Base-by-base conservation (phyloP, 257 asterid genomes). In the Penstemon newberryi region DNA sequence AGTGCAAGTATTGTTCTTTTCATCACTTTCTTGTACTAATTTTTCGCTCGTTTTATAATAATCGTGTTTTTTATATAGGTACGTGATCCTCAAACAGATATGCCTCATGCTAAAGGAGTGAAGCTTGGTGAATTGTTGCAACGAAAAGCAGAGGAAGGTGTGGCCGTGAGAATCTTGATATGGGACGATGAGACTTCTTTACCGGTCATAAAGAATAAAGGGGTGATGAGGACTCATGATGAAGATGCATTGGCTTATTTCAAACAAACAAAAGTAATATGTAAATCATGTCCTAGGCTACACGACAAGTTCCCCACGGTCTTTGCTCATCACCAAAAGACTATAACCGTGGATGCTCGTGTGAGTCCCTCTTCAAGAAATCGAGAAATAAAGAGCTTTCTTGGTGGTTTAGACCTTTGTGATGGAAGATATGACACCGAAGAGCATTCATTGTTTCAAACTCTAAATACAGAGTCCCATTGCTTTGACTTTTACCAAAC, bases 171-270 rank as follows among this genome's bases (percentile, higher is more conserved):
- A 71, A 76, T 92, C 79, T 56, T 92, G 75, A 78, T 92, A 43
- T 92, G 98, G 98, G 86, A 92, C 54, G 98, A 92, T 13, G 87
- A 87, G 75, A 92, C 98, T 12, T 92, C 96, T 49, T 72, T 92
- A 5, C 98, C 92, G 2, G 4, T 83, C 60, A 86, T 89, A 69
- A 89, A 84, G 82, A 89, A 92, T 79, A 85, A 86, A 77, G 98
- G 98, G 11, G 78, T 89, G 56, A 87, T 92, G 98, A 80, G 81
- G 61, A 92, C 96, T 33, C 87, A 84, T n/a, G 98, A 87, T 65
- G 92, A 92, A 72, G 96, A 89, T 49, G 65, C 95, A 52, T 63
- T 73, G 0, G 78, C 92, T 56, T 92, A 89, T 68, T 92, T 92
- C 88, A 86, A 84, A 55, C 82, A 84, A 69, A 82, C 92, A 13